Conservation (phyloP, 352 stramenopile species). For the Phytophthora tubulina region DNA sequence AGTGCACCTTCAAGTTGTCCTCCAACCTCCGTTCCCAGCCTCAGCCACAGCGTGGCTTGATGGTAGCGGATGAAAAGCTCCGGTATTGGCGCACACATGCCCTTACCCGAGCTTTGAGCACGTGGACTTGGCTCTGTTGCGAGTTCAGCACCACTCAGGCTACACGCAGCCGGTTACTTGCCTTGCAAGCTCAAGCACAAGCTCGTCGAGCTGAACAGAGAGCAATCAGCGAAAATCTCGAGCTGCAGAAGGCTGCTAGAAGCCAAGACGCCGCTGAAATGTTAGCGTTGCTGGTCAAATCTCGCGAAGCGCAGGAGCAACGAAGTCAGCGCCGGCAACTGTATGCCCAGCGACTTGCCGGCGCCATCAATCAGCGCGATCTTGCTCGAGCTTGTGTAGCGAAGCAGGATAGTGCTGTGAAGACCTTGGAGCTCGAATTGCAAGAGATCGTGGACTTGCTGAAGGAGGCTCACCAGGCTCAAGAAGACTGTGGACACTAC, state of each 20-base stretch:
- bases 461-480: conserved; percentile 44
- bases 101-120: conserved; percentile 17
- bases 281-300: conserved; percentile 32
- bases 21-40: conserved; percentile 3
- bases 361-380: conserved; percentile 40
- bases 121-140: conserved; percentile 23
- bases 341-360: conserved; percentile 31
- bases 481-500: conserved; percentile 45
- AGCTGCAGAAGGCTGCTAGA: conserved; percentile 21
- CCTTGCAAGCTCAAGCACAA: conserved; percentile 38
- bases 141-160: conserved; percentile 14
- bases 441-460: conserved; percentile 41
- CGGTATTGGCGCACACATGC: conserved; percentile 27
- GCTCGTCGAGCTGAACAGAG: conserved; percentile 43
- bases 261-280: conserved; percentile 21
- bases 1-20: conserved; percentile 15
- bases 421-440: conserved; percentile 53
- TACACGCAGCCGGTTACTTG: conserved; percentile 21
- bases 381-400: conserved; percentile 46
- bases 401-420: conserved; percentile 51
- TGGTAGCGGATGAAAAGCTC: conserved; percentile 37
- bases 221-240: conserved; percentile 22
- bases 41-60: conserved; percentile 33
- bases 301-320: conserved; percentile 34
- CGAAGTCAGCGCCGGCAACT: conserved; percentile 31